These are phyloP conservation scores for Thielaviopsis populi DNA, from an alignment of 2,329 filamentous ascomycete species.

Conservation along the genomic window DNA sequence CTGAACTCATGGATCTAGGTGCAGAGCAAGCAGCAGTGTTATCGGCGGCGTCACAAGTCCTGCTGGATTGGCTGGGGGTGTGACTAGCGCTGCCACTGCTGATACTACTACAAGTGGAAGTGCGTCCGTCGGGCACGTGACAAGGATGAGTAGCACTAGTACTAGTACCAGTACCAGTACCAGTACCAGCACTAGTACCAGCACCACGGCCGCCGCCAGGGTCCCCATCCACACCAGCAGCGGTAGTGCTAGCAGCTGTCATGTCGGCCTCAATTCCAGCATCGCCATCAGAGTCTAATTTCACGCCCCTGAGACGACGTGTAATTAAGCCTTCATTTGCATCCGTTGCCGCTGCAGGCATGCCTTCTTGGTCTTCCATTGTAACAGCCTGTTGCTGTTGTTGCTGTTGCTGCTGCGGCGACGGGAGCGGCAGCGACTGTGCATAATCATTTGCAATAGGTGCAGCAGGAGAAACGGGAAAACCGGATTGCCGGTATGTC, in stretches of 20 bases:
- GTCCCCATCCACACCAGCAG: background rate
- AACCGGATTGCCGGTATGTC: background rate
- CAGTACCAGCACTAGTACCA: background rate
- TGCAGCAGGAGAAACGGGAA: background rate
- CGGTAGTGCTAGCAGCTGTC: background rate
- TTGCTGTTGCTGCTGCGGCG: too few relatives aligned
- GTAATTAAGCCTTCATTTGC: slow-evolving; percentile 7
- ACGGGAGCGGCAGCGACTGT: background rate
- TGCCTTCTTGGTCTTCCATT: background rate
- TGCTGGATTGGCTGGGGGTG: background rate
- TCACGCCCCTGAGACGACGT: slow-evolving; percentile 9
- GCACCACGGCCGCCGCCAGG: background rate
- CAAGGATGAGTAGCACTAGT: background rate
- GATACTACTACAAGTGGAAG: background rate
- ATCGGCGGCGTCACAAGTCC: background rate
- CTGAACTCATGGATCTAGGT: background rate
- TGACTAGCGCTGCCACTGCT: background rate
- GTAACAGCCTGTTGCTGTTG: slow-evolving; percentile 4
- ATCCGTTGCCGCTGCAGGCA: background rate
- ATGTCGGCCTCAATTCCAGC: slow-evolving; percentile 9
- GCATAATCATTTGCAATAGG: background rate
- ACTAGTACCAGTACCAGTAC: background rate
- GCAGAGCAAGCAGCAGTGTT: background rate
- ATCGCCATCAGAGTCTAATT: slow-evolving; percentile 2
- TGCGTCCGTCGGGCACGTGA: background rate